These are phyloP conservation scores for Sugiyamaella novakii DNA, from an alignment of 1,139 yeast species.

Conservation along the genomic window DNA sequence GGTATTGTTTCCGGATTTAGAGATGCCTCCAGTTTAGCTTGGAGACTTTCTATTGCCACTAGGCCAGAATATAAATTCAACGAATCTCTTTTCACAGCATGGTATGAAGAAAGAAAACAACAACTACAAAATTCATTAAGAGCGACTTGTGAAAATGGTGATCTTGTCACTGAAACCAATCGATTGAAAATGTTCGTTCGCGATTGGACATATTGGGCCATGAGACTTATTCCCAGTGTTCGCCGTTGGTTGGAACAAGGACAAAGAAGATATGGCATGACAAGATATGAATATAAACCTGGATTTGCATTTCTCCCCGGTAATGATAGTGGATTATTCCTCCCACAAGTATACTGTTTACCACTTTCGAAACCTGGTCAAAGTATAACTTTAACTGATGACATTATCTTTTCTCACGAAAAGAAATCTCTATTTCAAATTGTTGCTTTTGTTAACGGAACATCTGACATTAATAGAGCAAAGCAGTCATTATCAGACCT, in stretches of 20 bases:
- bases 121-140: slow-evolving; percentile 8
- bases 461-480: neutral
- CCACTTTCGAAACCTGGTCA: slow-evolving; percentile 3
- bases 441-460: slow-evolving; percentile 1
- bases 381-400: slow-evolving; percentile 10
- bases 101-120: slow-evolving; percentile 15
- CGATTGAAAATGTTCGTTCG: neutral
- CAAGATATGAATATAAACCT: slow-evolving; percentile 7
- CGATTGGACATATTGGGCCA: slow-evolving; percentile 13
- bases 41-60: slow-evolving; percentile 4
- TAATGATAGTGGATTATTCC: neutral
- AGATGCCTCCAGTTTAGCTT: slow-evolving; percentile 4
- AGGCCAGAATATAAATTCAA: slow-evolving; percentile 2
- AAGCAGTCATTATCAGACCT: neutral
- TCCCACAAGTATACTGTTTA: slow-evolving; percentile 5
- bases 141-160: slow-evolving; percentile 15
- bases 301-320: slow-evolving; percentile 7
- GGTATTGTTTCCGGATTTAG: slow-evolving; percentile 8
- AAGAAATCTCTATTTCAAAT: slow-evolving; percentile 10
- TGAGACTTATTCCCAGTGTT: slow-evolving; percentile 1
- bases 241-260: slow-evolving; percentile 15
- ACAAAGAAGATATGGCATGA: slow-evolving; percentile 11
- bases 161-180: slow-evolving; percentile 4
- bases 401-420: slow-evolving; percentile 5
- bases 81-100: slow-evolving; percentile 7